Evolutionary conservation across 306 rosid genomes (phyloP).

Genomic region (Lupinus albus): DNA sequence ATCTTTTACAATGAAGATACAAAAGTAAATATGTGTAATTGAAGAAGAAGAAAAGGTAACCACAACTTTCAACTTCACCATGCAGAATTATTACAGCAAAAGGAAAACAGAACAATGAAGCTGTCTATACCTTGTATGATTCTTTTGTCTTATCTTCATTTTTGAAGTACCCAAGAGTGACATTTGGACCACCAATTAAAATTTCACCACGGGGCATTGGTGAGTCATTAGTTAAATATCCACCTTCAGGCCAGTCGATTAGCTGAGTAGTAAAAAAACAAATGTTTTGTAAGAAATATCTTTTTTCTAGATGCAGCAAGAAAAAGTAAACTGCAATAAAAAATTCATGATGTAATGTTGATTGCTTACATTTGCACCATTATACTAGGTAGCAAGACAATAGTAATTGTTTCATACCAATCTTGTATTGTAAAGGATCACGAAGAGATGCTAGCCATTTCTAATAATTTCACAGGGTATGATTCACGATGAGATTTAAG

Average conservation of each 20-base stretch:
- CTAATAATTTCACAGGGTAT: background rate
- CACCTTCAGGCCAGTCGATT: constrained; percentile 87
- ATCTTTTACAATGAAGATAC: constrained; percentile 53
- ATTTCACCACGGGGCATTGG: constrained; percentile 93
- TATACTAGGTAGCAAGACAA: background rate
- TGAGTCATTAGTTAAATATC: constrained; percentile 63
- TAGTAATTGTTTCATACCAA: background rate
- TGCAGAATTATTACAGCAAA: background rate
- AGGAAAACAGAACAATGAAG: background rate
- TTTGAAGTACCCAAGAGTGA: constrained; percentile 85
- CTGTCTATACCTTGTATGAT: constrained; percentile 67
- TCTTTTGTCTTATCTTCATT: constrained; percentile 84
- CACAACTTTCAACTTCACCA: constrained; percentile 21
- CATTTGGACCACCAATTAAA: constrained; percentile 88
- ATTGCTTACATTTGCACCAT: background rate
- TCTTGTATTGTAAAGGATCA: background rate
- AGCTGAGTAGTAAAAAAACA: constrained; percentile 49
- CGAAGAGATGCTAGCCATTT: constrained; percentile 10
- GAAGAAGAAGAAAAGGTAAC: background rate
- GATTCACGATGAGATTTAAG: constrained; percentile 3
- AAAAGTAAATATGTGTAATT: background rate
- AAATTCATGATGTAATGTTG: background rate
- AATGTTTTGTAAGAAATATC: constrained; percentile 26
- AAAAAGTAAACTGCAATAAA: background rate
- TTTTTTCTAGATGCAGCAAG: background rate